phyloP scores from a whole-genome alignment of 2,329 filamentous ascomycete species.

The Tolypocladium inflatum region DNA sequence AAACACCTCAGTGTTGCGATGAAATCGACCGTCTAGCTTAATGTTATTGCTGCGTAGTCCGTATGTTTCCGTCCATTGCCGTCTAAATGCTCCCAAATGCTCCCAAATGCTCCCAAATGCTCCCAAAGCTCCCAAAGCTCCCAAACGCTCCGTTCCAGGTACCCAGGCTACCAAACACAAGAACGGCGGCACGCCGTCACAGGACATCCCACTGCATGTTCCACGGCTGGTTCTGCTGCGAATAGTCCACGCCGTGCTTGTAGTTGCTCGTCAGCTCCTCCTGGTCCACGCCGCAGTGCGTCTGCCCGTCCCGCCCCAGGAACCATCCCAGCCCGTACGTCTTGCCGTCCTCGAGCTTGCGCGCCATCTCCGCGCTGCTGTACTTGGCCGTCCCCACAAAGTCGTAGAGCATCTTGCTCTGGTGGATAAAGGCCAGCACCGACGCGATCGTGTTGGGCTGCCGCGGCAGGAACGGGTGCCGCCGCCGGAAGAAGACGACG shows the following conservation, averaged over 20 bases:
- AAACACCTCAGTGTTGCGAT: background rate
- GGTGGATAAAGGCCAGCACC: conserved; percentile 68
- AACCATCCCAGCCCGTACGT: conserved; percentile 74
- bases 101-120: too few species aligned
- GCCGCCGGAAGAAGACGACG: conserved; percentile 51
- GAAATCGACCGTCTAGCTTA: background rate
- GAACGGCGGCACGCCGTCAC: conserved; percentile 5
- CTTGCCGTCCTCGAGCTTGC: conserved; percentile 46
- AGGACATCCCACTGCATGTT: conserved; percentile 29
- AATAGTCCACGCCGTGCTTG: conserved; percentile 49
- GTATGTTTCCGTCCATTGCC: background rate
- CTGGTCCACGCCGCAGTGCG: conserved; percentile 69
- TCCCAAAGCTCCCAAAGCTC: too few species aligned
- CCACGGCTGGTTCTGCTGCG: conserved; percentile 43
- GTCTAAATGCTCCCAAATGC: background rate
- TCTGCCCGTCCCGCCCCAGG: conserved; percentile 58
- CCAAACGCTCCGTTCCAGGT: background rate
- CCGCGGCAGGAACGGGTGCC: conserved; percentile 63
- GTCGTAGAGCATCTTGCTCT: conserved; percentile 68
- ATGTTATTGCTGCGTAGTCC: background rate
- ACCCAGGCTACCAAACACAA: too few species aligned
- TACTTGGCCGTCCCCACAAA: conserved; percentile 63
- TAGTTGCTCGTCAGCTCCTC: conserved; percentile 60
- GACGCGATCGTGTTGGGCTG: conserved; percentile 72
- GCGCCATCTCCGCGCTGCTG: conserved; percentile 51